Percentiles rank a stretch among this genome's conserved stretches.
These are phyloP conservation scores for Ustilago curta DNA, from an alignment of 1,284 basidiomycete genomes.

Conservation along the genomic window DNA sequence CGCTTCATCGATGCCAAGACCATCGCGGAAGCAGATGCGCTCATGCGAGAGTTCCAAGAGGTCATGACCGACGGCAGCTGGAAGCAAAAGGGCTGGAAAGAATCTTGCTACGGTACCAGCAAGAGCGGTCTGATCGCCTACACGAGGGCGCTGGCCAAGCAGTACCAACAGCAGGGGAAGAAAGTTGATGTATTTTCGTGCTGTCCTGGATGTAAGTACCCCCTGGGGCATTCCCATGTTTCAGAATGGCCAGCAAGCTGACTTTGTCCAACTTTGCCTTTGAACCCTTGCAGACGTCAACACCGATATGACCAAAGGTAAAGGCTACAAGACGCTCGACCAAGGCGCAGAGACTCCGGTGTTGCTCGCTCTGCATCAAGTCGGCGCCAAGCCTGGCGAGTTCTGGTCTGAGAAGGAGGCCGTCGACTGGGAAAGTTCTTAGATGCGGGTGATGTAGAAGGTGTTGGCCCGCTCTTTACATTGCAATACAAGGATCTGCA, in stretches of 20 bases:
- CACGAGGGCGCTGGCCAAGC: conserved; percentile 51
- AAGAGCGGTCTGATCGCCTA: conserved; percentile 62
- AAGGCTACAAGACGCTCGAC: conserved; percentile 59
- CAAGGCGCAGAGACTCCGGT: conserved; percentile 67
- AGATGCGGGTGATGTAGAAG: not conserved
- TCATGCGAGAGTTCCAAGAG: conserved; percentile 54
- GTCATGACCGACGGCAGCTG: conserved; percentile 53
- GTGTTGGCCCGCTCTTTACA: not conserved
- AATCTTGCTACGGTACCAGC: conserved; percentile 58
- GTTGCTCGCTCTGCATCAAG: conserved; percentile 52
- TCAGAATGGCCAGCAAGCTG: not conserved
- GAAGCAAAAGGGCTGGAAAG: conserved; percentile 65
- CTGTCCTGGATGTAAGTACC: conserved; percentile 63
- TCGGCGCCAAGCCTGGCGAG: conserved; percentile 47
- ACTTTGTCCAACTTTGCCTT: not conserved
- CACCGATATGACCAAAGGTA: conserved; percentile 62
- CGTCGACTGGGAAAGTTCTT: conserved; percentile 26
- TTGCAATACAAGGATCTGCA: not conserved
- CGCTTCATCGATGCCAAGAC: conserved; percentile 46
- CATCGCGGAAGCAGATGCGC: conserved; percentile 44
- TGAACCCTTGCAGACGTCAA: conserved; percentile 47
- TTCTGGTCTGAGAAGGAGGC: conserved; percentile 45
- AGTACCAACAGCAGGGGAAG: conserved; percentile 43
- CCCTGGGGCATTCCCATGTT: not conserved
- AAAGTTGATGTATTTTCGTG: conserved; percentile 54